Evolutionary conservation across 1,284 basidiomycete genomes (phyloP).

Genomic region (Sporisorium scitamineum): DNA sequence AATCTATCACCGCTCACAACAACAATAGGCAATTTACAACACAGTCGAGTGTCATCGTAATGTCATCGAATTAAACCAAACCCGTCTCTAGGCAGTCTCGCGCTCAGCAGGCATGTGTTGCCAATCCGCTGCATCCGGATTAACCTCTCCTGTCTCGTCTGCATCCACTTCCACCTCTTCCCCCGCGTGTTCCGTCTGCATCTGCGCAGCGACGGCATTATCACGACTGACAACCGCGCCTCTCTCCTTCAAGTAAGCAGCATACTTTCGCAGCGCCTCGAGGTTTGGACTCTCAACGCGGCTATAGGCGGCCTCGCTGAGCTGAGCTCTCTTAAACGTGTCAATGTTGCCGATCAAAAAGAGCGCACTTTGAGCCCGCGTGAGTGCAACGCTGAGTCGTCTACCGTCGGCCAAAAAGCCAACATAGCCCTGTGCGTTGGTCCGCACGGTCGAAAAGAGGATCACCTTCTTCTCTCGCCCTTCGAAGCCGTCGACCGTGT

Average conservation of each 20-base stretch:
- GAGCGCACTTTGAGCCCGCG: constrained; percentile 88
- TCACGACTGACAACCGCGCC: constrained; percentile 11
- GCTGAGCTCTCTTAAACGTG: constrained; percentile 73
- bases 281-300: constrained; percentile 46
- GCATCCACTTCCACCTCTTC: constrained; percentile 18
- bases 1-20: constrained; percentile 13
- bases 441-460: constrained; percentile 90
- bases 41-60: constrained; percentile 7
- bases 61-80: constrained; percentile 9
- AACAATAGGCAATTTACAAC: not conserved
- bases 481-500: constrained; percentile 95
- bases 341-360: constrained; percentile 85
- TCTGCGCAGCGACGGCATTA: constrained; percentile 1
- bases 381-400: constrained; percentile 95
- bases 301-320: constrained; percentile 51
- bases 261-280: constrained; percentile 37
- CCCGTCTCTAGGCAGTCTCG: constrained; percentile 17
- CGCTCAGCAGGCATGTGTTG: constrained; percentile 35
- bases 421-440: constrained; percentile 77
- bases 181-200: constrained; percentile 2
- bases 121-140: constrained; percentile 36
- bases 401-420: constrained; percentile 95
- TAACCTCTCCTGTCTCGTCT: constrained; percentile 10
- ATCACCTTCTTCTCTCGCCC: constrained; percentile 96
- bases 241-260: constrained; percentile 32